phyloP scores from a whole-genome alignment of 768 basidiomycete genomes.

The Trametes gibbosa region DNA sequence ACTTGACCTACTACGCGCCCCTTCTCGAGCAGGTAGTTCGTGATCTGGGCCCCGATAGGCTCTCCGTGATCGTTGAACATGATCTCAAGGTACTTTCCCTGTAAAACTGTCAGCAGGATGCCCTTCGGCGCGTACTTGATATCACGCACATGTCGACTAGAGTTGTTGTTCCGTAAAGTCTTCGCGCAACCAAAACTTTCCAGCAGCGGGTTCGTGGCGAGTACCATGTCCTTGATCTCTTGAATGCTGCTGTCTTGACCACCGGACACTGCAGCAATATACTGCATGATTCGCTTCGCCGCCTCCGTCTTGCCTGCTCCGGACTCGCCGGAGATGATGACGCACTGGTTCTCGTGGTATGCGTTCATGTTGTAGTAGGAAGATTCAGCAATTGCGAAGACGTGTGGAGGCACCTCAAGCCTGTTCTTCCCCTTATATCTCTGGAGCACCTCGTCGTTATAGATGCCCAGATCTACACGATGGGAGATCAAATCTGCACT shows the following conservation, averaged over 20 bases:
- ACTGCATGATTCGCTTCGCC: constrained; percentile 99
- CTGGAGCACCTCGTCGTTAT: constrained; percentile 83
- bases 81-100: constrained; percentile 99
- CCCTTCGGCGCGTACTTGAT: not conserved
- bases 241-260: constrained; percentile 88
- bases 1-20: constrained; percentile 96
- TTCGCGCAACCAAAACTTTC: constrained; percentile 99
- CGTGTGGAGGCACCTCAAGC: constrained; percentile 96
- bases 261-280: constrained; percentile 95
- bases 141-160: constrained; percentile 87
- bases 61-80: constrained; percentile 95
- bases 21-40: constrained; percentile 97
- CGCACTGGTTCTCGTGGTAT: constrained; percentile 99
- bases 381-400: constrained; percentile 94
- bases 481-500: constrained; percentile 12
- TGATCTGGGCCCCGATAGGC: constrained; percentile 96
- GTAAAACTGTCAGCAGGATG: constrained; percentile 10
- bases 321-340: constrained; percentile 98
- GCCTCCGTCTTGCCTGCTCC: constrained; percentile 99
- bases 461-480: constrained; percentile 87
- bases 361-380: constrained; percentile 99
- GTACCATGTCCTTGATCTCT: constrained; percentile 99
- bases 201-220: constrained; percentile 94
- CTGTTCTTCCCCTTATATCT: constrained; percentile 96
- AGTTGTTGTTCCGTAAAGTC: constrained; percentile 98